Evolutionary conservation across 345 rosid genomes (phyloP).

Genomic region (Raphanus raphanistrum): DNA sequence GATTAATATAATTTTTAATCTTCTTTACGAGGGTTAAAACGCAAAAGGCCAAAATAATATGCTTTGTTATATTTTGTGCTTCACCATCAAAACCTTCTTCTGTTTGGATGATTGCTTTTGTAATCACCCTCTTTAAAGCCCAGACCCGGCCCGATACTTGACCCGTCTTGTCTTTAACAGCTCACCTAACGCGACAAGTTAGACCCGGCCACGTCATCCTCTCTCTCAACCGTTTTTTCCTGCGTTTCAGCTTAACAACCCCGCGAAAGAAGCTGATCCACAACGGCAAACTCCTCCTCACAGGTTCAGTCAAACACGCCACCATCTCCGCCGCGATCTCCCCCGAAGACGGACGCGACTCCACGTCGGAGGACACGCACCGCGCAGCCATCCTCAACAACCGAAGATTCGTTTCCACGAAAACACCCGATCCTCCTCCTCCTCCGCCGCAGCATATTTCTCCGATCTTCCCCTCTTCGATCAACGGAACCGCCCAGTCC

Average conservation of each 20-base stretch:
- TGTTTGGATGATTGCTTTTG: slow-evolving; percentile 15
- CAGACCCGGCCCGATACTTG: slow-evolving; percentile 12
- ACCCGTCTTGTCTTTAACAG: not conserved
- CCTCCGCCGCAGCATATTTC: slow-evolving; percentile 42
- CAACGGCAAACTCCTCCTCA: slow-evolving; percentile 39
- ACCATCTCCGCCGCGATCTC: slow-evolving; percentile 52
- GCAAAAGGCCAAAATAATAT: not conserved
- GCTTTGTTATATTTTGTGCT: not conserved
- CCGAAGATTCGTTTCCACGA: slow-evolving; percentile 31
- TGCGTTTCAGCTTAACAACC: slow-evolving; percentile 37
- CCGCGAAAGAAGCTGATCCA: slow-evolving; percentile 49
- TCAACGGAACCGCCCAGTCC: slow-evolving; percentile 68
- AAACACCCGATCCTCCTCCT: slow-evolving; percentile 40
- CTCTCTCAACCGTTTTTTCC: slow-evolving; percentile 38
- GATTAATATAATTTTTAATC: not conserved
- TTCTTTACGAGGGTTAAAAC: not conserved
- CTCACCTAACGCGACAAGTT: slow-evolving; percentile 30
- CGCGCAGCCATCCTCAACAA: slow-evolving; percentile 54
- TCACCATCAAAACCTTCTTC: not conserved
- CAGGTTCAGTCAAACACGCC: slow-evolving; percentile 38
- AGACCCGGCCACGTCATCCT: slow-evolving; percentile 38
- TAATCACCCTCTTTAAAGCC: not conserved
- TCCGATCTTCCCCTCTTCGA: slow-evolving; percentile 29
- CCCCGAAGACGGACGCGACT: slow-evolving; percentile 46
- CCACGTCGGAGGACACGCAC: slow-evolving; percentile 51